These are phyloP conservation scores for Graphilbum ipis-grandicollis DNA, from an alignment of 2,329 filamentous ascomycete genomes.

Conservation along the genomic window DNA sequence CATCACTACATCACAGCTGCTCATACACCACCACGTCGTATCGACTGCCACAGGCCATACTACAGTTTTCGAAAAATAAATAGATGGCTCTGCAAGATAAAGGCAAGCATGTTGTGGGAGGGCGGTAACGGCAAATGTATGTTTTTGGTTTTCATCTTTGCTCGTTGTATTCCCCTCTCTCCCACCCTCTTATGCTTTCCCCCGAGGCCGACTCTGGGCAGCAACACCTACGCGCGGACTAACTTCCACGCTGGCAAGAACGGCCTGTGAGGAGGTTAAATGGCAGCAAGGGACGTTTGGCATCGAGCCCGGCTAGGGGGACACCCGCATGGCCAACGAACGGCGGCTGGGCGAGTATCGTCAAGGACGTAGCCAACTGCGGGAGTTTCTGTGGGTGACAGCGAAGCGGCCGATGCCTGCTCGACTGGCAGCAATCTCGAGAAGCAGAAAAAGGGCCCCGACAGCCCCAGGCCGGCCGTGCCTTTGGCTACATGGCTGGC, in stretches of 20 bases:
- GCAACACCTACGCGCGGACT: constrained; percentile 65
- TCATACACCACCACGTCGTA: too few species aligned
- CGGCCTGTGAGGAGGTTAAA: constrained; percentile 42
- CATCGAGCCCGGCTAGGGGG: constrained; percentile 33
- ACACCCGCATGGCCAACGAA: constrained; percentile 55
- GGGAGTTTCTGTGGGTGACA: constrained; percentile 52
- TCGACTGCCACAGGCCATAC: too few species aligned
- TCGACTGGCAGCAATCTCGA: constrained; percentile 59
- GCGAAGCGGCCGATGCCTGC: constrained; percentile 61
- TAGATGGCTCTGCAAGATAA: too few species aligned
- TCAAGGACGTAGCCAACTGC: constrained; percentile 54
- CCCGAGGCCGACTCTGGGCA: too few species aligned
- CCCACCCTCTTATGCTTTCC: too few species aligned
- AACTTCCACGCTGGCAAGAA: constrained; percentile 58
- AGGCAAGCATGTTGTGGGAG: too few species aligned
- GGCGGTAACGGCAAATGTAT: too few species aligned
- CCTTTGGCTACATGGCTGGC: constrained; percentile 68
- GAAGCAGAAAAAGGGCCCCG: constrained; percentile 74
- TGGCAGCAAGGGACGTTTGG: constrained; percentile 32
- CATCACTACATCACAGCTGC: too few species aligned
- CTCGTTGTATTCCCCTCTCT: too few species aligned
- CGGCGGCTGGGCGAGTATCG: constrained; percentile 54
- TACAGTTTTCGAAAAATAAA: too few species aligned
- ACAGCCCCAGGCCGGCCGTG: constrained; percentile 54
- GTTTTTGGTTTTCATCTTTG: too few species aligned